Evolutionary conservation across 2,329 filamentous ascomycete species (phyloP), one percentile per base, ranked within the genome.

Genomic region (Ophiostoma triangulosporum): DNA sequence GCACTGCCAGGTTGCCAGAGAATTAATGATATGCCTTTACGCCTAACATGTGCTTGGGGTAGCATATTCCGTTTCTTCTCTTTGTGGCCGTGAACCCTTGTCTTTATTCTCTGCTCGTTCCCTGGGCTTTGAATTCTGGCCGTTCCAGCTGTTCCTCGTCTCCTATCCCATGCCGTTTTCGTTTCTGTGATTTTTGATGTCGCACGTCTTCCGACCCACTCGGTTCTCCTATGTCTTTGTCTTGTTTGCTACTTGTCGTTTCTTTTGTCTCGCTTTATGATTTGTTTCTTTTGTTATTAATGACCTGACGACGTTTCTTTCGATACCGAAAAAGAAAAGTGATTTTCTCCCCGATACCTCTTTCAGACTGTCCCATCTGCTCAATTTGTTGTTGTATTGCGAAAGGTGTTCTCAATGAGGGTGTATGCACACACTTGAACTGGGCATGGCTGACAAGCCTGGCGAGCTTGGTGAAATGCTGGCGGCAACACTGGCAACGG

Each of bases 231-330:
- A 50, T 54, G 33, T 50, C n/a, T 40, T 32, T 46, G 43, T 36
- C 29, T 43, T 43, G 55, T 26, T n/a, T 8, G 14, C 4, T 48
- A 31, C 38, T 43, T 52, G 26, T 20, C 32, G 22, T 17, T 26
- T n/a, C 14, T 45, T 33, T 38, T 15, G 11, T 48, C 15, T 45
- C 17, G 11, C 33, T 35, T 27, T n/a, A n/a, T n/a, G n/a, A n/a
- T 7, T 22, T 49, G 27, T 24, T 50, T 52, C 38, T 54, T 45
- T 45, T 45, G 40, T 45, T 45, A 12, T 27, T 55, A 45, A 53
- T 48, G 53, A 56, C 49, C 51, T 56, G 36, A 57, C 45, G 56
- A 57, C 45, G 32, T 50, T 57, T 49, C 14, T 38, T 33, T 33
- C 15, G 33, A 35, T 27, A 54, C 29, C 35, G n/a, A 17, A 35